Conservation (phyloP, 805 yeast species). For the Komagataella populi region DNA sequence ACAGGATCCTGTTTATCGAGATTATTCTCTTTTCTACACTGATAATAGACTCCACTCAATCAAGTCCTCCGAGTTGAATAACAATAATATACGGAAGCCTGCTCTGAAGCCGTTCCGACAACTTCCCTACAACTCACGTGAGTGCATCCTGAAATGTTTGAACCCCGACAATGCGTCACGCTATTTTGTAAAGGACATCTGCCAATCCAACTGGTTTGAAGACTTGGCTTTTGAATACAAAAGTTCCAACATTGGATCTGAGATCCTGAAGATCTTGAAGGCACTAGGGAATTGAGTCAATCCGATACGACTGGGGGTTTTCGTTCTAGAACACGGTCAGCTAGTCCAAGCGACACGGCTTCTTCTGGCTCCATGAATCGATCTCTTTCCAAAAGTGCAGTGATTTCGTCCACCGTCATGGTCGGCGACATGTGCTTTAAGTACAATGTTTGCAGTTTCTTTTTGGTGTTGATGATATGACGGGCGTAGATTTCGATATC, state of each 20-base stretch:
- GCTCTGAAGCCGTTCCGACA: background rate
- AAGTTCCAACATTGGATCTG: background rate
- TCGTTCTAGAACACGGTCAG: slow-evolving; percentile 14
- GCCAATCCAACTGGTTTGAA: slow-evolving; percentile 18
- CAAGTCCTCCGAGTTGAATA: slow-evolving; percentile 4
- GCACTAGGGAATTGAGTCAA: background rate
- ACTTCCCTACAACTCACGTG: slow-evolving; percentile 1
- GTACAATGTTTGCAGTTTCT: slow-evolving; percentile 13
- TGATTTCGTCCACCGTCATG: slow-evolving; percentile 7
- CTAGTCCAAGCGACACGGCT: slow-evolving; percentile 17
- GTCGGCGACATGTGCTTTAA: slow-evolving; percentile 12
- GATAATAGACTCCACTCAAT: background rate
- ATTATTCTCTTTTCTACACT: slow-evolving; percentile 2
- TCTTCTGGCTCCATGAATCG: slow-evolving; percentile 14
- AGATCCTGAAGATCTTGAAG: background rate
- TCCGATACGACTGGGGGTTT: slow-evolving; percentile 3
- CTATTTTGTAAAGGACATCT: slow-evolving; percentile 8
- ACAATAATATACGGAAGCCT: background rate
- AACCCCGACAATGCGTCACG: slow-evolving; percentile 15
- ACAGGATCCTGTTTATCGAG: slow-evolving; percentile 9
- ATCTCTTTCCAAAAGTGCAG: slow-evolving; percentile 11
- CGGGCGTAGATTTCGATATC: slow-evolving; percentile 21
- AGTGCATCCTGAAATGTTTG: slow-evolving; percentile 13
- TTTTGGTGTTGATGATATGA: slow-evolving; percentile 16
- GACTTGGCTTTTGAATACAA: slow-evolving; percentile 8